A percentile compares a stretch with the other conserved stretches of the same genome.
Conservation (phyloP, 305 asterid genomes). For the Fraxinus greggii region DNA sequence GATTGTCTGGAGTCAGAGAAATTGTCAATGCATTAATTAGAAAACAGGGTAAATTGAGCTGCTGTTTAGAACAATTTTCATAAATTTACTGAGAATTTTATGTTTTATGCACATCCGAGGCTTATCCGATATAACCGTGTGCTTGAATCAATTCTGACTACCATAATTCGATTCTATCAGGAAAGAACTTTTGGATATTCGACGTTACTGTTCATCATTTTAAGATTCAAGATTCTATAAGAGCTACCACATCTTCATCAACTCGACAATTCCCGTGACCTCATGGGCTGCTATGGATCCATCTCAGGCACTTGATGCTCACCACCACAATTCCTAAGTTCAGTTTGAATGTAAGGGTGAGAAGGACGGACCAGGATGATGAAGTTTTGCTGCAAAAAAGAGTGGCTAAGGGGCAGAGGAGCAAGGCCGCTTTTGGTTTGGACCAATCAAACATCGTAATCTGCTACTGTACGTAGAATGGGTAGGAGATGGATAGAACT, state of each 20-base stretch:
- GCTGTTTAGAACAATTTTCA: neutral
- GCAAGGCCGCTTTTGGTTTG: conserved; percentile 1
- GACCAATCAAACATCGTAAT: conserved; percentile 15
- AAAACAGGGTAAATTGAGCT: neutral
- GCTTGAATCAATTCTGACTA: neutral
- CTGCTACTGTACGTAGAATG: conserved; percentile 23
- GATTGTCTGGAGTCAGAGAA: neutral
- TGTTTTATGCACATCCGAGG: neutral
- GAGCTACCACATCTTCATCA: no score
- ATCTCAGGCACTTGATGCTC: no score
- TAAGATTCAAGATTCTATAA: no score
- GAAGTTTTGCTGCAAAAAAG: no score
- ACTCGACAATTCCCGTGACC: no score
- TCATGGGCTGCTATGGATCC: no score
- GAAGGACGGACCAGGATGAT: no score
- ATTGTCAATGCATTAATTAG: neutral
- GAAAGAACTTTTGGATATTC: neutral
- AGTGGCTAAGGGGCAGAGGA: neutral
- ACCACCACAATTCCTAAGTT: no score
- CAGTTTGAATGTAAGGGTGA: no score
- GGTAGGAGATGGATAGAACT: conserved; percentile 24
- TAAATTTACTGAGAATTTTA: neutral
- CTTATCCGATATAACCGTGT: neutral
- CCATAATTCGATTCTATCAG: neutral
- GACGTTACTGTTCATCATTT: neutral